phyloP scores from a whole-genome alignment of 495 filamentous ascomycete genomes.

The Hyaloscypha bicolor region DNA sequence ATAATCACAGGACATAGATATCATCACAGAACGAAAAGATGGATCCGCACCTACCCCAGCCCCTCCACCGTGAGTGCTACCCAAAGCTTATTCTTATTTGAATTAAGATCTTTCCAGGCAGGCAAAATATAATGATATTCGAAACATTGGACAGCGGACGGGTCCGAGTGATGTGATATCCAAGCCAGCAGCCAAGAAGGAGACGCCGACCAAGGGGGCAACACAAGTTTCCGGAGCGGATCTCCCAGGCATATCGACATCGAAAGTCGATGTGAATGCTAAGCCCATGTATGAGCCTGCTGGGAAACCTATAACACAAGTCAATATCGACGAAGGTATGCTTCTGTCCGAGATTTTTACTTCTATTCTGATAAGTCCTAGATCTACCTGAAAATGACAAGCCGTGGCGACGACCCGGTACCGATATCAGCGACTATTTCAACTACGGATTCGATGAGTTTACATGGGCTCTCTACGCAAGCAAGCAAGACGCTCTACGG shows the following conservation, averaged over 20 bases:
- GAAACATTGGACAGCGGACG: constrained; percentile 67
- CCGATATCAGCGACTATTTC: constrained; percentile 95
- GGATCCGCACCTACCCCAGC: constrained; percentile 67
- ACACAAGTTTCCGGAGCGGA: constrained; percentile 38
- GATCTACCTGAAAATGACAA: constrained; percentile 85
- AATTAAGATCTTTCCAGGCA: constrained; percentile 37
- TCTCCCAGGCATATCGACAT: constrained; percentile 63
- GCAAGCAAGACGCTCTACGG: constrained; percentile 80
- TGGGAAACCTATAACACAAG: constrained; percentile 78
- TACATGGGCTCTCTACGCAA: constrained; percentile 93
- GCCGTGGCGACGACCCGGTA: constrained; percentile 94
- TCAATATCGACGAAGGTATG: constrained; percentile 74
- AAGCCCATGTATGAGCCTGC: constrained; percentile 74
- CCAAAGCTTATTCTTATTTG: neutral
- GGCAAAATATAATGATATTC: constrained; percentile 62
- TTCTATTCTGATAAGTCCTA: constrained; percentile 17
- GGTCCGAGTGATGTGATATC: constrained; percentile 50
- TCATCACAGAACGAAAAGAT: constrained; percentile 87
- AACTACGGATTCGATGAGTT: constrained; percentile 99
- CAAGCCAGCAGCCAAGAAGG: constrained; percentile 50
- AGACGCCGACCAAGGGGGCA: constrained; percentile 32
- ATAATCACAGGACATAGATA: constrained; percentile 78
- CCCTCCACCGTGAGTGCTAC: constrained; percentile 46
- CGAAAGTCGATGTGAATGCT: constrained; percentile 81
- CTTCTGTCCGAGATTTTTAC: neutral